These are phyloP conservation scores for Gaeumannomyces tritici DNA, from an alignment of 2,329 filamentous ascomycete species.

Conservation along the genomic window DNA sequence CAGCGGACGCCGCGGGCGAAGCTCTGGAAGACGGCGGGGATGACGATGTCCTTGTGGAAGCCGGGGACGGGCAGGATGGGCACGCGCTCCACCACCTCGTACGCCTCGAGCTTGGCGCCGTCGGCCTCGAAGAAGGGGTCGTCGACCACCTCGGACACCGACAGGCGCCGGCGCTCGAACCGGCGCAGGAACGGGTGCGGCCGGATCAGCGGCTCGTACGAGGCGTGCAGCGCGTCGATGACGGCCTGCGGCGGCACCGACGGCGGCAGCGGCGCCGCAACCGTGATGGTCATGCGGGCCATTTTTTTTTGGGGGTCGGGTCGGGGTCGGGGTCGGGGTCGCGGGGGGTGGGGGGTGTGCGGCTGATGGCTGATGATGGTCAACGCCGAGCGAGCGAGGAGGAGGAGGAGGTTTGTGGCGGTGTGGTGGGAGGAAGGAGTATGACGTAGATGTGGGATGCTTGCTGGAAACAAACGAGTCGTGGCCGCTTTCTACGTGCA, in stretches of 20 bases:
- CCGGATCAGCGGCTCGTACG: constrained; percentile 29
- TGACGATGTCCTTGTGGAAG: constrained; percentile 27
- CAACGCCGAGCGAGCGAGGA: too few species aligned
- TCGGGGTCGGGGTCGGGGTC: too few species aligned
- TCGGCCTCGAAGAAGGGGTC: constrained; percentile 31
- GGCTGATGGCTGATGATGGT: not conserved
- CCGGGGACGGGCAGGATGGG: constrained; percentile 30
- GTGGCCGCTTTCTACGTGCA: too few species aligned
- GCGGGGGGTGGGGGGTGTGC: too few species aligned
- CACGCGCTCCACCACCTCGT: constrained; percentile 22
- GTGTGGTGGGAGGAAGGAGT: too few species aligned
- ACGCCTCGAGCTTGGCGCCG: constrained; percentile 19
- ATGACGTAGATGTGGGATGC: not conserved
- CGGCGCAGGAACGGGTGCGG: constrained; percentile 26
- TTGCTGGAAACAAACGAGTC: not conserved
- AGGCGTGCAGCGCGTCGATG: constrained; percentile 25
- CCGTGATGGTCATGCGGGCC: constrained; percentile 22
- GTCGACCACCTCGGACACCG: constrained; percentile 21
- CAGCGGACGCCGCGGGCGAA: constrained; percentile 30
- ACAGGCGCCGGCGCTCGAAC: constrained; percentile 23
- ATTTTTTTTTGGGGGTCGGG: constrained; percentile 13
- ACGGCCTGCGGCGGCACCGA: constrained; percentile 25
- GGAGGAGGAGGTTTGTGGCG: too few species aligned
- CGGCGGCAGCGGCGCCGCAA: constrained; percentile 31
- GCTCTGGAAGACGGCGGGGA: constrained; percentile 33